A percentile compares a stretch with the other conserved stretches of the same genome.
These are phyloP conservation scores for Beauveria sp. DNA, from an alignment of 2,329 filamentous ascomycete genomes.

Conservation along the genomic window DNA sequence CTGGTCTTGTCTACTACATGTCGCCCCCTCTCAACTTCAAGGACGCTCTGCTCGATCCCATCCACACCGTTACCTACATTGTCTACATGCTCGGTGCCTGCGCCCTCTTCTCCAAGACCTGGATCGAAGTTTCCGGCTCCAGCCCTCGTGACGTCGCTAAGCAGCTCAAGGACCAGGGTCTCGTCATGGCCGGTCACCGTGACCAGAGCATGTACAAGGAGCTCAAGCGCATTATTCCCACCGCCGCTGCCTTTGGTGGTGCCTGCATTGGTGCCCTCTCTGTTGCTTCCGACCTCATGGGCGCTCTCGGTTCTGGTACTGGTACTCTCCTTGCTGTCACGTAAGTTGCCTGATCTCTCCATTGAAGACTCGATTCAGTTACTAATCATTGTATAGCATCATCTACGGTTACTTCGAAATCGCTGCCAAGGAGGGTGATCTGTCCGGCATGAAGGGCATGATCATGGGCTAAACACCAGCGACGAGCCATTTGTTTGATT, in stretches of 20 bases:
- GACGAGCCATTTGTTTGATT: constrained; percentile 8
- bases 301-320: constrained; percentile 90
- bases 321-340: constrained; percentile 98
- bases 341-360: constrained; percentile 49
- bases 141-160: constrained; percentile 97
- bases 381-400: constrained; percentile 56
- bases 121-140: constrained; percentile 98
- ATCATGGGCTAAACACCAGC: constrained; percentile 54
- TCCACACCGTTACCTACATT: constrained; percentile 93
- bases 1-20: constrained; percentile 99
- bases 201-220: constrained; percentile 99
- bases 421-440: constrained; percentile 95
- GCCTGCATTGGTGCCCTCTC: constrained; percentile 98
- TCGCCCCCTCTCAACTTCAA: constrained; percentile 96
- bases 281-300: constrained; percentile 89
- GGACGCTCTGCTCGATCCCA: constrained; percentile 90
- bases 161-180: constrained; percentile 98
- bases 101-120: constrained; percentile 98
- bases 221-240: constrained; percentile 97
- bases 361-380: neutral
- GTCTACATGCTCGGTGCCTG: constrained; percentile 97
- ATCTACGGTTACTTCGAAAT: constrained; percentile 99
- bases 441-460: constrained; percentile 72
- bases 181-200: constrained; percentile 98
- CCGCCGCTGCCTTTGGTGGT: constrained; percentile 94